Evolutionary conservation across 305 asterid species (phyloP), one percentile per base, ranked within the genome.

Genomic region (Fraxinus platypoda): DNA sequence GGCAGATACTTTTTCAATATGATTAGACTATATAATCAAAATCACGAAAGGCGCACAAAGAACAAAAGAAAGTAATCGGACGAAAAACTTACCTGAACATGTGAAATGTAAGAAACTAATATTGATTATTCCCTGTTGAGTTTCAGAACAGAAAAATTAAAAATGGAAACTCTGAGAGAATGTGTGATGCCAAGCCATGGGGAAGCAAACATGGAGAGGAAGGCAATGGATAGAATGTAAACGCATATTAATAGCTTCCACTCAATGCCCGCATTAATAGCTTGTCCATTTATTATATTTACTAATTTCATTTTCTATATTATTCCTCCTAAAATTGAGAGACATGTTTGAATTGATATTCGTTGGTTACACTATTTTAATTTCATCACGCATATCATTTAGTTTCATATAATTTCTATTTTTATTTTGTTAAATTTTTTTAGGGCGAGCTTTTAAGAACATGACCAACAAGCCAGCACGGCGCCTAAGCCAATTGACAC

Each of bases 241-340:
- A 37, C 8, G 78, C 84, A 46, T 35, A 85, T 82, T 81, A 80
- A 78, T 83, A 78, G 83, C 78, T 76, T 86, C 83, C 92, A 87
- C 88, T 73, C 78, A 86, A 87, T 76, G 85, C 68, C 87, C 90
- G 89, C 76, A 72, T 72, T 78, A 73, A 73, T 84, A 74, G 87
- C 83, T 83, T 71, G 21, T 88, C 88, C 88, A 49, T 79, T 77
- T 79, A 82, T 79, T 84, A 17, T 30, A 33, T 74, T 77, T 31
- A 12, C 13, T 31, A 17, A 9, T 28, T 62, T 41, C 62, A 52
- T 52, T 52, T 17, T 52, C 62, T 52, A 52, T 52, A 6, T 17
- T 52, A 52, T 46, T 46, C 57, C 19, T 46, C 57, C 57, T 46
- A 46, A 46, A 46, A 12, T 13, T 46, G 19, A 13, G 57, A 46